Percentiles rank a stretch among this genome's conserved stretches.
These are phyloP conservation scores for Talaromyces nanjingensis DNA, from an alignment of 495 filamentous ascomycete species.

Conservation along the genomic window DNA sequence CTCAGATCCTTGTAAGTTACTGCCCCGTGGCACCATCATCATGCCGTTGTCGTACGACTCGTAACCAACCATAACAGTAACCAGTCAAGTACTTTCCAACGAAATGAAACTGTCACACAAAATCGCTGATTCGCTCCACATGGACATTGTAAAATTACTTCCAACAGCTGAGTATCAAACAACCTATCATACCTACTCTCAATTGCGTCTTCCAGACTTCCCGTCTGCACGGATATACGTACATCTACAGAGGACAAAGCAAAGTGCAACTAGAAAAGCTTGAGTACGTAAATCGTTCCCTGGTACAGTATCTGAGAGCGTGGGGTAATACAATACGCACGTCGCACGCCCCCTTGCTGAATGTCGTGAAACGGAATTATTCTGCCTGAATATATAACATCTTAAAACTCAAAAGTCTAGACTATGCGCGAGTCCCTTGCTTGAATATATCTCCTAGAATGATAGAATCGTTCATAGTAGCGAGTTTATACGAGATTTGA, in stretches of 20 bases:
- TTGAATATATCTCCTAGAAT: not conserved
- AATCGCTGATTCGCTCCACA: not conserved
- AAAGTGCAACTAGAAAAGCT: not conserved
- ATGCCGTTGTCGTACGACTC: not conserved
- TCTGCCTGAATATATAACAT: too few species aligned
- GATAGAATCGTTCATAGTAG: not conserved
- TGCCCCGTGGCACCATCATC: not conserved
- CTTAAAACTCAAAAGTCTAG: too few species aligned
- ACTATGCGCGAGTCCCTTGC: not conserved
- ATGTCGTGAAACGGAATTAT: not conserved
- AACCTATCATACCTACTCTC: too few species aligned
- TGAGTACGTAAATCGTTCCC: not conserved
- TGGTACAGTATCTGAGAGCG: not conserved
- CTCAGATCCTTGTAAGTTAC: not conserved
- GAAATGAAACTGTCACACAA: not conserved
- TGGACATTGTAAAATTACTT: not conserved
- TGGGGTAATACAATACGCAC: not conserved
- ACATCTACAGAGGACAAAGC: not conserved
- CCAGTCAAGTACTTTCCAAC: too few species aligned
- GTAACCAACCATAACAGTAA: too few species aligned
- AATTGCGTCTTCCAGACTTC: too few species aligned
- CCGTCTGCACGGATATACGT: not conserved
- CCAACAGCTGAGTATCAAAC: not conserved
- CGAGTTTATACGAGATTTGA: not conserved
- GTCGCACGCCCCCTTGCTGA: not conserved